phyloP scores from a whole-genome alignment of 257 asterid genomes.

The Primulina eburnea region DNA sequence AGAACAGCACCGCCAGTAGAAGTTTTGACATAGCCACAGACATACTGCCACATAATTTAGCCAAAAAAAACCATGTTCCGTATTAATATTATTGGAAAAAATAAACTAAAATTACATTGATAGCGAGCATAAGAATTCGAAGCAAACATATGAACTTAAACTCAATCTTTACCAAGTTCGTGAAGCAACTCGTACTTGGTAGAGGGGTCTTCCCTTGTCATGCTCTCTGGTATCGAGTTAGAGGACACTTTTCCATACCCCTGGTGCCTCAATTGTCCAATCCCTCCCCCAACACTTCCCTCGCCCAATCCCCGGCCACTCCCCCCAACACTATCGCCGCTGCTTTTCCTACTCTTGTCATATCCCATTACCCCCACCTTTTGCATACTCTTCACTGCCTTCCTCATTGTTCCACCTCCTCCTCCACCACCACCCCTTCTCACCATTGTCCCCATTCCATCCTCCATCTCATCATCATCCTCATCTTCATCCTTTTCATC shows the following conservation, averaged over 20 bases:
- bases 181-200: slow-evolving; percentile 91
- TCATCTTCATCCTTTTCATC: slow-evolving; percentile 29
- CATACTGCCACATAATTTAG: too few species aligned
- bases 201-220: slow-evolving; percentile 83
- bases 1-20: too few species aligned
- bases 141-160: slow-evolving; percentile 3
- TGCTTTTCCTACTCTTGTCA: slow-evolving; percentile 50
- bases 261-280: slow-evolving; percentile 42
- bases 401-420: slow-evolving; percentile 73
- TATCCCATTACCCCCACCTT: slow-evolving; percentile 62
- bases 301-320: slow-evolving; percentile 27
- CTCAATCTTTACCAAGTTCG: slow-evolving; percentile 71
- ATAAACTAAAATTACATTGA: too few species aligned
- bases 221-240: slow-evolving; percentile 79
- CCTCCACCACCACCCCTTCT: slow-evolving; percentile 52
- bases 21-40: too few species aligned
- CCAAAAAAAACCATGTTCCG: too few species aligned
- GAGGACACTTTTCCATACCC: slow-evolving; percentile 69
- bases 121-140: too few species aligned
- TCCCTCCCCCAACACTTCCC: slow-evolving; percentile 30
- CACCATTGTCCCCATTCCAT: slow-evolving; percentile 68
- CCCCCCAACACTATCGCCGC: slow-evolving; percentile 33
- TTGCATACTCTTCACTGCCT: slow-evolving; percentile 97
- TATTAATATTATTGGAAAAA: too few species aligned
- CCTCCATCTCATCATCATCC: slow-evolving; percentile 51